Conservation (phyloP, 768 basidiomycete species). For the Pulveroboletus sp. region DNA sequence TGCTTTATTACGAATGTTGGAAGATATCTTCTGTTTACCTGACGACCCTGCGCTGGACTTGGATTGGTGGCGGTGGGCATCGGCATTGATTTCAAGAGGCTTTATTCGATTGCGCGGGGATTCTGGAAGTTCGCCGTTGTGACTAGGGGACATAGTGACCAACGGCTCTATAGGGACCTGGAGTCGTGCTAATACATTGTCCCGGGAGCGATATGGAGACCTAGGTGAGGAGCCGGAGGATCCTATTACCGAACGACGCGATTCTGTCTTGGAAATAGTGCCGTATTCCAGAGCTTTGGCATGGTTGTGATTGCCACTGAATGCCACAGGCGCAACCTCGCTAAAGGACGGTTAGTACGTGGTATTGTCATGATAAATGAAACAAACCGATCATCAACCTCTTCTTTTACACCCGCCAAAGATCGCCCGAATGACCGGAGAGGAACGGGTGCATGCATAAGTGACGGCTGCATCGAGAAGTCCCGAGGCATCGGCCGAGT, state of each 20-base stretch:
- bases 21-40: neutral
- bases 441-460: neutral
- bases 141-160: conserved; percentile 2
- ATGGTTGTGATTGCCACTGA: neutral
- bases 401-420: neutral
- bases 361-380: neutral
- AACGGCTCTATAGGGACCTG: neutral
- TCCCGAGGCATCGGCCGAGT: neutral
- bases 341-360: conserved; percentile 8
- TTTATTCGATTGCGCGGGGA: neutral
- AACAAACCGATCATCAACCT: conserved; percentile 10
- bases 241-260: neutral
- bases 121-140: neutral
- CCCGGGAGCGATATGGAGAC: neutral
- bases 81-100: neutral
- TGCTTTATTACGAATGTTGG: neutral
- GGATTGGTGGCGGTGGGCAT: neutral
- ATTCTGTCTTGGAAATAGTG: neutral
- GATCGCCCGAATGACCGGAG: neutral
- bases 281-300: neutral
- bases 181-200: neutral
- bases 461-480: neutral
- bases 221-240: neutral
- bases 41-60: neutral
- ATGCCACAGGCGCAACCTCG: neutral